Evolutionary conservation across 352 stramenopile genomes (phyloP).

Genomic region (Phytophthora brassicae): DNA sequence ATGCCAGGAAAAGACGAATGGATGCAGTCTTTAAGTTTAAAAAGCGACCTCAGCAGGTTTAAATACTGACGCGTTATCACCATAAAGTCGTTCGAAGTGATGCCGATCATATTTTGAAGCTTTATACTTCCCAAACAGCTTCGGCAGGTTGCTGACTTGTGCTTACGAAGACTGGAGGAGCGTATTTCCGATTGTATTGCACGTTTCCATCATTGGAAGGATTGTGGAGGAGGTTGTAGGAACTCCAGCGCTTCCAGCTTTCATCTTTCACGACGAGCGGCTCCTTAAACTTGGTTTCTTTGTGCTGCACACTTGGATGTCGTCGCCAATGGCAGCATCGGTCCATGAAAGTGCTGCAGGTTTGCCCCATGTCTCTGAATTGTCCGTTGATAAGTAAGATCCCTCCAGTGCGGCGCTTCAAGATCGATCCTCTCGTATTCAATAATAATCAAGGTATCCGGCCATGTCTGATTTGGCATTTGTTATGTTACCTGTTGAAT

Average conservation of each 20-base stretch:
- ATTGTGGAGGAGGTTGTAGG: constrained; percentile 73
- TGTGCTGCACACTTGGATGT: constrained; percentile 7
- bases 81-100: background rate
- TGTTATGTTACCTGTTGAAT: too few relatives aligned
- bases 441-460: background rate
- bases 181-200: constrained; percentile 39
- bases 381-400: too few relatives aligned
- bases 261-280: constrained; percentile 82
- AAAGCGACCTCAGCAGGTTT: background rate
- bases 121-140: constrained; percentile 76
- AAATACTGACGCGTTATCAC: background rate
- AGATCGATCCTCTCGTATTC: background rate
- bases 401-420: constrained; percentile 12
- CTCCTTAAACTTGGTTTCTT: constrained; percentile 33
- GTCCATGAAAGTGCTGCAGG: constrained; percentile 17
- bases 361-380: constrained; percentile 27
- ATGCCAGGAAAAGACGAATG: too few relatives aligned
- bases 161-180: constrained; percentile 56
- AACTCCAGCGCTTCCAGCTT: constrained; percentile 81
- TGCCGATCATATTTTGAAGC: background rate
- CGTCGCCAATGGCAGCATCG: constrained; percentile 24
- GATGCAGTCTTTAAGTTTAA: constrained; percentile 1
- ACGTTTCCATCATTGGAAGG: constrained; percentile 19
- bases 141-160: constrained; percentile 45
- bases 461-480: too few relatives aligned